Evolutionary conservation across 2,329 filamentous ascomycete species (phyloP).

Genomic region (Chaetomium olivaceum): DNA sequence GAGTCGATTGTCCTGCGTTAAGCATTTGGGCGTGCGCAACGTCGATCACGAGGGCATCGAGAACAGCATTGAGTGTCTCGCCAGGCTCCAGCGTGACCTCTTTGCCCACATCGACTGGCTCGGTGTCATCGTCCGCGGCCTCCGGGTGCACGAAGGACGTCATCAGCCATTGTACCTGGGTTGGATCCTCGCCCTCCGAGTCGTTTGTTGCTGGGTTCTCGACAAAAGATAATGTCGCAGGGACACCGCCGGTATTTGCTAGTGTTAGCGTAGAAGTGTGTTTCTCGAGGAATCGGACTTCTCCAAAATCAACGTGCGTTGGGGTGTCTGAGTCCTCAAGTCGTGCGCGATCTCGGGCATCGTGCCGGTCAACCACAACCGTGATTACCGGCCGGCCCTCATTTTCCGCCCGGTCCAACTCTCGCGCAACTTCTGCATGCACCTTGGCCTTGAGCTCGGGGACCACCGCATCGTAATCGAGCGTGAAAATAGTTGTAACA

Average conservation of each 20-base stretch:
- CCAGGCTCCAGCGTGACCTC: slow-evolving; percentile 77
- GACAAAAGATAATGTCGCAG: slow-evolving; percentile 78
- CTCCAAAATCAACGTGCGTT: slow-evolving; percentile 69
- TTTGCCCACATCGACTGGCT: slow-evolving; percentile 38
- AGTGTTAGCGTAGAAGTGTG: slow-evolving; percentile 73
- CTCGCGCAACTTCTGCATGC: slow-evolving; percentile 81
- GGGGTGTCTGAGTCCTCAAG: slow-evolving; percentile 46
- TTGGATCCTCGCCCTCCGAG: slow-evolving; percentile 34
- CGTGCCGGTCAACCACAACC: slow-evolving; percentile 69
- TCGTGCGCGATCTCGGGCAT: slow-evolving; percentile 39
- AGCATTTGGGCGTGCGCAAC: slow-evolving; percentile 65
- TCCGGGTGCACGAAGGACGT: slow-evolving; percentile 62
- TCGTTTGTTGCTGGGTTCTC: slow-evolving; percentile 62
- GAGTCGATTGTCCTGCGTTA: slow-evolving; percentile 63
- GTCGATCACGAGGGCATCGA: slow-evolving; percentile 68
- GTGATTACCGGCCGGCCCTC: slow-evolving; percentile 82
- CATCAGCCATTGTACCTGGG: slow-evolving; percentile 66
- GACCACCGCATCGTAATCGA: slow-evolving; percentile 85
- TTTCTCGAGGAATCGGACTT: slow-evolving; percentile 67
- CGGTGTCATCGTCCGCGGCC: slow-evolving; percentile 38
- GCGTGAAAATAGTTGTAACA: slow-evolving; percentile 75
- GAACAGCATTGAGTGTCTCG: slow-evolving; percentile 70
- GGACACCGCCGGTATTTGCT: slow-evolving; percentile 85
- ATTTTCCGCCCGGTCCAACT: slow-evolving; percentile 89
- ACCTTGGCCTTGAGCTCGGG: slow-evolving; percentile 81